A percentile compares a stretch with the other conserved stretches of the same genome.
These are phyloP conservation scores for Bryoerythrophyllum caledonicum DNA, from an alignment of 225 moss, liverwort and hornwort species.

Conservation along the genomic window DNA sequence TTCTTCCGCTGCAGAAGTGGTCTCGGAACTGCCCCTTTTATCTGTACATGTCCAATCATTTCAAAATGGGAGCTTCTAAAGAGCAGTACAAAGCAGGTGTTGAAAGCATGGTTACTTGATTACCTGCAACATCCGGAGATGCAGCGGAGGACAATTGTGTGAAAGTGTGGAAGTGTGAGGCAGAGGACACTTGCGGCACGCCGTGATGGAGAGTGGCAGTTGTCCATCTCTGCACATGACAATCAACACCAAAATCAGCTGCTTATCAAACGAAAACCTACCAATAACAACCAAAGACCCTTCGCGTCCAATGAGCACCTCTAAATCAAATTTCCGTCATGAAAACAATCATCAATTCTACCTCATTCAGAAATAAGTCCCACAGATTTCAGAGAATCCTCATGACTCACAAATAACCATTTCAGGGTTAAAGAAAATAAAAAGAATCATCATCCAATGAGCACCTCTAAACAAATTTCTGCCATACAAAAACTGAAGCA, in stretches of 20 bases:
- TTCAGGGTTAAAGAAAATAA: background rate
- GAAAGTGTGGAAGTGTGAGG: constrained; percentile 18
- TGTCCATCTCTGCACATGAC: constrained; percentile 45
- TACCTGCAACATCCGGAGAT: constrained; percentile 34
- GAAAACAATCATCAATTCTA: background rate
- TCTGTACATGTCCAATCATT: constrained; percentile 11
- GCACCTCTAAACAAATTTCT: too few relatives aligned
- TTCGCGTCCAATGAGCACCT: background rate
- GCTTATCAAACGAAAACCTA: too few relatives aligned
- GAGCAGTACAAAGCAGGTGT: too few relatives aligned
- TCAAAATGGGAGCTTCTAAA: background rate
- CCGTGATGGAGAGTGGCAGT: constrained; percentile 45
- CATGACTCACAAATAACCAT: background rate
- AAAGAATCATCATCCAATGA: too few relatives aligned
- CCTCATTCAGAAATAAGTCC: background rate
- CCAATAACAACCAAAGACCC: background rate
- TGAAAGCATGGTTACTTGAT: background rate
- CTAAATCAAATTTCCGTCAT: background rate
- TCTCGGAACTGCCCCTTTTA: constrained; percentile 24
- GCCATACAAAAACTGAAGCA: too few relatives aligned
- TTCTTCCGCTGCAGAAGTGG: background rate
- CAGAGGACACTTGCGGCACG: constrained; percentile 30
- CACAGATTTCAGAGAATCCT: background rate
- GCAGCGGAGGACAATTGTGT: constrained; percentile 15
- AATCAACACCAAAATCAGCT: constrained; percentile 5